These are phyloP conservation scores for Paraconiothyrium sp. DNA, from an alignment of 2,329 filamentous ascomycete species.

Conservation along the genomic window DNA sequence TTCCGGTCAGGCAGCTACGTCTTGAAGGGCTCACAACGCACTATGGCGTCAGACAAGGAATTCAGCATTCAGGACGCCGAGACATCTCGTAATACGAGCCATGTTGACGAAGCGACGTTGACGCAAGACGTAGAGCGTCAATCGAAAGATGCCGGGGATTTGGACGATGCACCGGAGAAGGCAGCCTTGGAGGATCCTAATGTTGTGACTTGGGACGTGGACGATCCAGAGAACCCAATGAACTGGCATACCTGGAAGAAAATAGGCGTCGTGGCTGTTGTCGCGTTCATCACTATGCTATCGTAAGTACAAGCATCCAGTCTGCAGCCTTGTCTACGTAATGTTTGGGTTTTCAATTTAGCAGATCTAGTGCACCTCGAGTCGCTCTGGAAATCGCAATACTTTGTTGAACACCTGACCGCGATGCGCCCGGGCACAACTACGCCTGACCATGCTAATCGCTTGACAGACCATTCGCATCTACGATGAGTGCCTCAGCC, in stretches of 20 bases:
- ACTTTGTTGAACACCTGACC: neutral
- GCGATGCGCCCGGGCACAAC: too few species aligned
- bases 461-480: constrained; percentile 12
- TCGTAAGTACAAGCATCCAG: constrained; percentile 13
- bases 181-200: constrained; percentile 49
- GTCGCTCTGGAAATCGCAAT: neutral
- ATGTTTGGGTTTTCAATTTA: neutral
- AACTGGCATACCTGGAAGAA: constrained; percentile 20
- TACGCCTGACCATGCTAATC: neutral
- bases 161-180: neutral
- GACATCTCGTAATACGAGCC: neutral
- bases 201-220: constrained; percentile 65
- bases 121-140: constrained; percentile 7
- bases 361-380: too few species aligned
- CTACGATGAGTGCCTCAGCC: constrained; percentile 16
- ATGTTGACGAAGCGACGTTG: neutral
- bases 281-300: constrained; percentile 18
- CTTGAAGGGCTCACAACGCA: neutral
- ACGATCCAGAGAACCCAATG: constrained; percentile 23
- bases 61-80: neutral
- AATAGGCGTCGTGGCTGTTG: constrained; percentile 13
- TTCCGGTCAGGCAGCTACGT: neutral
- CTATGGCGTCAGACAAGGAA: neutral
- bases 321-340: neutral
- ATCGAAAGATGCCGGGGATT: neutral